Evolutionary conservation across 495 filamentous ascomycete species (phyloP), one percentile per base, ranked within the genome.

Genomic region (Sporormia fimetaria): DNA sequence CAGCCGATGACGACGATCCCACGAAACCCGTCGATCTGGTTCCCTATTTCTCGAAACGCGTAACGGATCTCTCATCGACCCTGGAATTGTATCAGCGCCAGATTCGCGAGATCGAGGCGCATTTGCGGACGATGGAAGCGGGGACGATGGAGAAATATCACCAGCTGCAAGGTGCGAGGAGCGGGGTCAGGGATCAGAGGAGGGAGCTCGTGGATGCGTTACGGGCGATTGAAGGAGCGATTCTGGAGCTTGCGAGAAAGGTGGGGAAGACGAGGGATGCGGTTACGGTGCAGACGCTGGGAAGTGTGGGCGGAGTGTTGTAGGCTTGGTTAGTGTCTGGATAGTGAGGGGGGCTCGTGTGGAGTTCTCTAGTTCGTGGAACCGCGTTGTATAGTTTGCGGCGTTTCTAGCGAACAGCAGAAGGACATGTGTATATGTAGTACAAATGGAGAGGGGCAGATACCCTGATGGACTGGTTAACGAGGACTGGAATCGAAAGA

Each of bases 71-170:
- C 73, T 63, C 70, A 6, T 59, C 66, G 5, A 78, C 78, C 20
- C 68, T 87, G 22, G 66, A 69, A 5, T 67, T 62, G 47, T 86
- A 87, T 56, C 71, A 75, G 47, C 61, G 65, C 21, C 83, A 80
- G 43, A 61, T 94, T 34, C 66, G 71, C 33, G 85, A 93, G 58
- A 85, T 94, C 36, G 86, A 94, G 61, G 69, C 74, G 48, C 84
- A 90, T 57, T 66, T 94, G 33, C 67, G 79, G 33, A 75, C 78
- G 3, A 76, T 94, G 16, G 83, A 92, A 54, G 63, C 67, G 6
- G 74, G 71, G 18, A 68, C 83, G 31, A 65, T 78, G 45, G 71
- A 78, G 41, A 78, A 86, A 57, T 71, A 82, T 39, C 75, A 81
- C 59, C 67, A 78, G 37, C 71, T 81, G 54, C 66, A 76, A 37